These are phyloP conservation scores for Zoysia japonica DNA, from an alignment of 176 grass and related monocot genomes.

Conservation along the genomic window DNA sequence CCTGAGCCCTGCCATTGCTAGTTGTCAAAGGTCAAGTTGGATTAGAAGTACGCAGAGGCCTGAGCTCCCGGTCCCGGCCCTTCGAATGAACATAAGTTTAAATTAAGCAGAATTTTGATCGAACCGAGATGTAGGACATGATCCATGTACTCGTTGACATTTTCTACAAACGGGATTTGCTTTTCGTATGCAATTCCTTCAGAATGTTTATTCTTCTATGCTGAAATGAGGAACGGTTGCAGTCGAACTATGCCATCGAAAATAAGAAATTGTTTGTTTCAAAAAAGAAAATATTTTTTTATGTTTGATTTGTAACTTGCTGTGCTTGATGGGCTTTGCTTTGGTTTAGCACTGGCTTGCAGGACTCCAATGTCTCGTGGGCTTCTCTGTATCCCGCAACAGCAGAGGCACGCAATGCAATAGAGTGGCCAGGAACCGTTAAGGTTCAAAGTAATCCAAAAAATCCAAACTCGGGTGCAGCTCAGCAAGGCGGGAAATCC, in stretches of 20 bases:
- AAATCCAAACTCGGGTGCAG: not conserved
- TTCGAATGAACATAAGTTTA: not conserved
- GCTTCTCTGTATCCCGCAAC: too few relatives aligned
- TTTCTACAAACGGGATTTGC: not conserved
- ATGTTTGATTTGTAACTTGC: not conserved
- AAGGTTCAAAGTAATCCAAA: too few relatives aligned
- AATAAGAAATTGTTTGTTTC: too few relatives aligned
- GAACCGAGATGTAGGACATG: not conserved
- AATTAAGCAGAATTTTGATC: not conserved
- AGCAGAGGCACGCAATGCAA: too few relatives aligned
- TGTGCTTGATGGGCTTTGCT: not conserved
- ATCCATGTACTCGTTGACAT: not conserved
- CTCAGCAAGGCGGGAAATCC: not conserved
- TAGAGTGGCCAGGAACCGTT: too few relatives aligned
- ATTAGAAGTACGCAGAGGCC: not conserved
- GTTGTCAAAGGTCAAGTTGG: not conserved
- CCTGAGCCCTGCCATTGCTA: not conserved
- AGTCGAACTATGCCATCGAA: too few relatives aligned
- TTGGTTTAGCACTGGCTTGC: not conserved
- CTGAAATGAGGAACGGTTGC: too few relatives aligned
- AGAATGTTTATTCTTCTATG: too few relatives aligned
- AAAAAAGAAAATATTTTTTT: too few relatives aligned
- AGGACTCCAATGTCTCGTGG: not conserved
- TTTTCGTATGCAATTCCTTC: too few relatives aligned
- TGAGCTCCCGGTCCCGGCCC: not conserved